Evolutionary conservation across 1,284 basidiomycete species (phyloP).

Genomic region (Cryptococcus jaspeensis): DNA sequence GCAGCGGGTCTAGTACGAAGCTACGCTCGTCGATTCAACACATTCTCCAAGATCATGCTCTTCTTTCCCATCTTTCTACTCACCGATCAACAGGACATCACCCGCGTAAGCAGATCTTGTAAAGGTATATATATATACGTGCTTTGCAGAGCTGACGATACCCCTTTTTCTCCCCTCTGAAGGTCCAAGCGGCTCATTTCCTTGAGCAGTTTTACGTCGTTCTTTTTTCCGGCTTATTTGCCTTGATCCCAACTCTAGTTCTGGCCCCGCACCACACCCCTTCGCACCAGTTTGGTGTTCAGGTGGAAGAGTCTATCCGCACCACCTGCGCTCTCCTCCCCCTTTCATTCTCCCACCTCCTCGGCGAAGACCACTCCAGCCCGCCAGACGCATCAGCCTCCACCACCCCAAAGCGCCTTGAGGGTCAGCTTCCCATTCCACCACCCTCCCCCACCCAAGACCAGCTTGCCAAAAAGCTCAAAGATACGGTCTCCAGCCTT

Average conservation of each 20-base stretch:
- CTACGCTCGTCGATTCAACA: constrained; percentile 38
- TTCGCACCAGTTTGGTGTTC: constrained; percentile 23
- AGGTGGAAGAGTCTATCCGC: constrained; percentile 22
- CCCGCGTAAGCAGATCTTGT: constrained; percentile 20
- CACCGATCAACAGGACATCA: constrained; percentile 35
- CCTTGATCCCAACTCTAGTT: constrained; percentile 32
- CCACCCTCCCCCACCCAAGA: constrained; percentile 14
- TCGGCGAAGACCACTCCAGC: constrained; percentile 14
- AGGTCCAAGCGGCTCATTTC: constrained; percentile 23
- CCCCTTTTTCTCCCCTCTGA: constrained; percentile 1
- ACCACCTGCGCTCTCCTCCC: constrained; percentile 34
- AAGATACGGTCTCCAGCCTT: constrained; percentile 15
- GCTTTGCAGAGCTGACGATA: background rate
- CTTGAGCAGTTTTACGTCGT: constrained; percentile 44
- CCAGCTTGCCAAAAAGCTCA: constrained; percentile 26
- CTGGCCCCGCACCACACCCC: constrained; percentile 31
- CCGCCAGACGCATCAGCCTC: constrained; percentile 18
- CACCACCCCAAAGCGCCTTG: constrained; percentile 27
- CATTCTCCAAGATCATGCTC: constrained; percentile 42
- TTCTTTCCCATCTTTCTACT: constrained; percentile 50
- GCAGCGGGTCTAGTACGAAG: constrained; percentile 45
- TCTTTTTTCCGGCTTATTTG: constrained; percentile 40
- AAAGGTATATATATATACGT: background rate
- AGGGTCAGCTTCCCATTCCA: constrained; percentile 7
- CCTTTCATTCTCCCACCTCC: constrained; percentile 27